Percentiles rank a stretch among this genome's conserved stretches.
phyloP scores from a whole-genome alignment of 2,329 filamentous ascomycete genomes.

The Colletotrichum tamarilloi region DNA sequence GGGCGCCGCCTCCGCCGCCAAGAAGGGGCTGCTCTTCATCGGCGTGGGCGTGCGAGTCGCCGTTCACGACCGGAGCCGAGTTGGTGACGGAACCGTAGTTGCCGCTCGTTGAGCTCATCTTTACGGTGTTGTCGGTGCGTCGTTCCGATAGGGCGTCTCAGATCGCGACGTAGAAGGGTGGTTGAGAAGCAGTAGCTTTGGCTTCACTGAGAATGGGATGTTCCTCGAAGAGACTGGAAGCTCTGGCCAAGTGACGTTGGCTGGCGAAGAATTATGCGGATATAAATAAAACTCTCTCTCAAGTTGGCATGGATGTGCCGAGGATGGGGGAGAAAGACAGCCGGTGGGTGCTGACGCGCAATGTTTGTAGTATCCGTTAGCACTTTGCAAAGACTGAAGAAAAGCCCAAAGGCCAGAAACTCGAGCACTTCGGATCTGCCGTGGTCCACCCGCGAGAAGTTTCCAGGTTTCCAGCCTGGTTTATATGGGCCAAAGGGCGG shows the following conservation, averaged over 20 bases:
- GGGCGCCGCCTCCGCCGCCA: slow-evolving; percentile 27
- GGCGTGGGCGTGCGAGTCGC: neutral
- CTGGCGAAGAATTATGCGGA: neutral
- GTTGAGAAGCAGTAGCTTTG: neutral
- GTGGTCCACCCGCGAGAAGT: slow-evolving; percentile 7
- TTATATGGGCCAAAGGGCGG: slow-evolving; percentile 30
- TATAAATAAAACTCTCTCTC: slow-evolving; percentile 3
- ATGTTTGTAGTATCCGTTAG: neutral
- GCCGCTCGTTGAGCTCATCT: slow-evolving; percentile 8
- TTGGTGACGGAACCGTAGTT: slow-evolving; percentile 25
- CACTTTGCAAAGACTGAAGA: neutral
- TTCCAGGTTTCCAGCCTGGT: slow-evolving; percentile 28
- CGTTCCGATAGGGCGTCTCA: neutral
- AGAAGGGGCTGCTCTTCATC: slow-evolving; percentile 51
- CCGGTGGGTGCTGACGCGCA: slow-evolving; percentile 7
- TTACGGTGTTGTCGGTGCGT: neutral
- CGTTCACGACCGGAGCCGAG: slow-evolving; percentile 21
- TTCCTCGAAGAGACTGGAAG: neutral
- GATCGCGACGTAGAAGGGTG: neutral
- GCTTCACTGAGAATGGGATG: neutral
- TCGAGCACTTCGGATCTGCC: slow-evolving; percentile 24
- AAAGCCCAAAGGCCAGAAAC: neutral
- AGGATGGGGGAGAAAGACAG: neutral
- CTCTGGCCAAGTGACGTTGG: slow-evolving; percentile 15
- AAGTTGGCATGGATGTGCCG: neutral